These are phyloP conservation scores for Torulaspora indica DNA, from an alignment of 805 yeast species.

Conservation along the genomic window DNA sequence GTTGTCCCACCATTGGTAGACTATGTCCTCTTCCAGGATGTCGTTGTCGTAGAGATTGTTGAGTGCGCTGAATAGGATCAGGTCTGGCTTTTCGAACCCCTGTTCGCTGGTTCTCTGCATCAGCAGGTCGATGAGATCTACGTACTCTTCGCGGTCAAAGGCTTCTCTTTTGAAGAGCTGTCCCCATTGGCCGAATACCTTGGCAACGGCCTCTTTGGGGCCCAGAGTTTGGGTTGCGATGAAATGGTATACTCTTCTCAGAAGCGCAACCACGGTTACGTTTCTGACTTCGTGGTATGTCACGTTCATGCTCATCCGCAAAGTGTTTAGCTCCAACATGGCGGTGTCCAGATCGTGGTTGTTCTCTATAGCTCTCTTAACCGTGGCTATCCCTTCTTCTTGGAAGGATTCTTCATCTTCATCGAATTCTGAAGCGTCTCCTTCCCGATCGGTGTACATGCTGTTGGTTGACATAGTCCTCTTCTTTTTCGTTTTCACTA, in stretches of 20 bases:
- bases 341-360: slow-evolving; percentile 94
- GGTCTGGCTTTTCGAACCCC: slow-evolving; percentile 35
- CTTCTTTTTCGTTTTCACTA: slow-evolving; percentile 44
- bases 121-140: slow-evolving; percentile 56
- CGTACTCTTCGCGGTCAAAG: slow-evolving; percentile 71
- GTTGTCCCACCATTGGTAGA: slow-evolving; percentile 75
- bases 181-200: slow-evolving; percentile 79
- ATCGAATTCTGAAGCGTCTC: slow-evolving; percentile 41
- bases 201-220: slow-evolving; percentile 68
- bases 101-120: slow-evolving; percentile 35
- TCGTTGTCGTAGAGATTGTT: slow-evolving; percentile 74
- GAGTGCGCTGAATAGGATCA: slow-evolving; percentile 39
- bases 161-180: slow-evolving; percentile 78
- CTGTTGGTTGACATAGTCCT: slow-evolving; percentile 41
- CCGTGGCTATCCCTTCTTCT: slow-evolving; percentile 89
- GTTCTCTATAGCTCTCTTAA: slow-evolving; percentile 85
- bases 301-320: slow-evolving; percentile 97
- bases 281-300: slow-evolving; percentile 86
- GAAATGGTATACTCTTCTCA: slow-evolving; percentile 65
- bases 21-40: slow-evolving; percentile 73
- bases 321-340: slow-evolving; percentile 81
- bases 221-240: slow-evolving; percentile 72
- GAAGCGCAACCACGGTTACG: slow-evolving; percentile 71
- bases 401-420: slow-evolving; percentile 71
- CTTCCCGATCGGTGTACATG: slow-evolving; percentile 44